Evolutionary conservation across 768 basidiomycete species (phyloP).

Genomic region (Omphalotus guepiniiformis): DNA sequence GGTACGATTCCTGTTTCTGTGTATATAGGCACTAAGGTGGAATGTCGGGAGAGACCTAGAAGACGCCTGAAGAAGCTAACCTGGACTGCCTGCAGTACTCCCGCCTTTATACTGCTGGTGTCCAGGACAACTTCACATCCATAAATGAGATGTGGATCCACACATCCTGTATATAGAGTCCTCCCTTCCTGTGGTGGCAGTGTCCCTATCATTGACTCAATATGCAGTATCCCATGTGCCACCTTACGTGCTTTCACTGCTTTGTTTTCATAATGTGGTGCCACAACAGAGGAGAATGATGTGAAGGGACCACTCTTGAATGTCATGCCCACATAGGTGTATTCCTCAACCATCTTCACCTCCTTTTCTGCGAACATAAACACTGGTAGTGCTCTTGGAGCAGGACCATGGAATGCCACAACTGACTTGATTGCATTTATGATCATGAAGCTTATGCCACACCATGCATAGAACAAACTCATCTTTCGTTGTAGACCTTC

Average conservation of each 20-base stretch:
- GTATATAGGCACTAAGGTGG: background rate
- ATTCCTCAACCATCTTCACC: background rate
- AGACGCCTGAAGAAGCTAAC: background rate
- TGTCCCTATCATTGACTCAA: conserved; percentile 11
- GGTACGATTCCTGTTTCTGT: conserved; percentile 9
- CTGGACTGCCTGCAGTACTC: background rate
- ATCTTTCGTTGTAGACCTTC: conserved; percentile 7
- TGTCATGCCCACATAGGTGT: conserved; percentile 9
- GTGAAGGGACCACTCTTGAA: conserved; percentile 3
- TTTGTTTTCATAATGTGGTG: conserved; percentile 10
- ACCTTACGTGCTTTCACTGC: conserved; percentile 10
- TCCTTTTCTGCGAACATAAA: background rate
- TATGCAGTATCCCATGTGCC: conserved; percentile 6
- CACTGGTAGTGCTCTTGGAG: background rate
- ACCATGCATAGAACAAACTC: background rate
- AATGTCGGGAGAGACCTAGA: background rate
- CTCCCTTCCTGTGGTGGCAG: conserved; percentile 10
- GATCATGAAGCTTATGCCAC: background rate
- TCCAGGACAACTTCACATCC: conserved; percentile 4
- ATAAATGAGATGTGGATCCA: conserved; percentile 2
- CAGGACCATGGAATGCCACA: background rate
- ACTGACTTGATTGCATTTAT: conserved; percentile 2
- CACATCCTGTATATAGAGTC: conserved; percentile 8
- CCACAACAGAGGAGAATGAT: conserved; percentile 12
- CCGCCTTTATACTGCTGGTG: background rate